phyloP scores from a whole-genome alignment of 2,329 filamentous ascomycete genomes.

The Chalaropsis ovoidea region DNA sequence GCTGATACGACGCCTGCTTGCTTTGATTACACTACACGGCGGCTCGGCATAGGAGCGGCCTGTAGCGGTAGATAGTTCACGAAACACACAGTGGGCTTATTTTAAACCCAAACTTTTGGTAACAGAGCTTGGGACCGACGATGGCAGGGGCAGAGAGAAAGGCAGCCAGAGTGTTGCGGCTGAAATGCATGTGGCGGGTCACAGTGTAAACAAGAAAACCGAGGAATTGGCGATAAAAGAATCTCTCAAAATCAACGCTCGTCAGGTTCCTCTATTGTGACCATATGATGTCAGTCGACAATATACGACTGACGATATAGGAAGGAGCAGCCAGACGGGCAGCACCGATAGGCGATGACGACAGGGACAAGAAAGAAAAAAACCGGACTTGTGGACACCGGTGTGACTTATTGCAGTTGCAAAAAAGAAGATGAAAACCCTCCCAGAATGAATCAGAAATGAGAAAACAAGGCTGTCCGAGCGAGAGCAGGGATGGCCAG shows the following conservation, averaged over 20 bases:
- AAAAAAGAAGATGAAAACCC: background rate
- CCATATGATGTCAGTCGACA: conserved; percentile 12
- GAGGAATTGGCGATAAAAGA: background rate
- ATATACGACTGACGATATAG: background rate
- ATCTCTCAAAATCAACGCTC: background rate
- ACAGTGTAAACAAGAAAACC: background rate
- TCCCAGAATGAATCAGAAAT: background rate
- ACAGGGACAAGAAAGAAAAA: background rate
- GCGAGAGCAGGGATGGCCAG: background rate
- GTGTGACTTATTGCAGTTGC: background rate
- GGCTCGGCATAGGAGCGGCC: too few relatives aligned
- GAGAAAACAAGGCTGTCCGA: conserved; percentile 12
- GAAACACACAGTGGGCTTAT: background rate
- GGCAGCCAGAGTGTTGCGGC: background rate
- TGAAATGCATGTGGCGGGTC: background rate
- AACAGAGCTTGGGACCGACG: background rate
- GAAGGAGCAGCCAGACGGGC: background rate
- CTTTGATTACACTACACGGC: background rate
- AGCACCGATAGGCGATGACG: background rate
- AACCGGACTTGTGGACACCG: background rate
- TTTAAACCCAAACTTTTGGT: background rate
- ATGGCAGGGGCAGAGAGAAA: background rate
- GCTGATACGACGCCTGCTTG: background rate
- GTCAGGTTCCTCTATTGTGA: background rate
- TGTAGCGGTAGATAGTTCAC: background rate